Evolutionary conservation across 768 basidiomycete species (phyloP).

Genomic region (Lactifluus pinguis): DNA sequence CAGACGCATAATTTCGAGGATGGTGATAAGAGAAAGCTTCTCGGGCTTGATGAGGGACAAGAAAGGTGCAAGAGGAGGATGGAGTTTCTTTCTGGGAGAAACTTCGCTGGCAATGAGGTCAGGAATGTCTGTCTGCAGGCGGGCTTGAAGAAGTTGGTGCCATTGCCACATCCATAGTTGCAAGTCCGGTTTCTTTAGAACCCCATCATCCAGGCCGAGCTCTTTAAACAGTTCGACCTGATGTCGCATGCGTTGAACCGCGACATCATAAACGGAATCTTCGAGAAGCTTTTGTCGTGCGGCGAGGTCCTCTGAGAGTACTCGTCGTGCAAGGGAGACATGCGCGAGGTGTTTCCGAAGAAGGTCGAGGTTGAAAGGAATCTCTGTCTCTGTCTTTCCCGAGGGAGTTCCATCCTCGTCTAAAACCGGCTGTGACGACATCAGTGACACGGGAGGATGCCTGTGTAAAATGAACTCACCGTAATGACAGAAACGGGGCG

Average conservation of each 20-base stretch:
- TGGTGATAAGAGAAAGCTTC: conserved; percentile 79
- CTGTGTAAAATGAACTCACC: conserved; percentile 22
- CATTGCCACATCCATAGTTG: conserved; percentile 83
- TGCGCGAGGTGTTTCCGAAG: conserved; percentile 61
- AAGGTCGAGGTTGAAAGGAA: conserved; percentile 70
- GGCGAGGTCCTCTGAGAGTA: conserved; percentile 57
- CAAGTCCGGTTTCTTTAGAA: conserved; percentile 42
- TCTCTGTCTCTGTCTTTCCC: conserved; percentile 22
- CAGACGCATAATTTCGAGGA: conserved; percentile 80
- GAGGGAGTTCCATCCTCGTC: conserved; percentile 19
- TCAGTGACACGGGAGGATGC: background rate
- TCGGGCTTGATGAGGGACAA: conserved; percentile 65
- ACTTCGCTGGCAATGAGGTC: conserved; percentile 34
- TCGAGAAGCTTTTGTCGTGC: conserved; percentile 78
- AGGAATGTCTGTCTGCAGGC: conserved; percentile 43
- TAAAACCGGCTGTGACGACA: background rate
- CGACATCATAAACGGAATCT: conserved; percentile 78
- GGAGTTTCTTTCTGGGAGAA: background rate
- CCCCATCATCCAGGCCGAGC: conserved; percentile 43
- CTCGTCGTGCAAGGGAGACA: conserved; percentile 51
- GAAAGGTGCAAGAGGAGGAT: conserved; percentile 50
- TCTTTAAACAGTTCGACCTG: conserved; percentile 50
- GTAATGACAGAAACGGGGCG: conserved; percentile 45
- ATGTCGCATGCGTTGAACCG: conserved; percentile 57
- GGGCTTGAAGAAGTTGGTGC: conserved; percentile 51